Evolutionary conservation across 78 protist genomes (phyloP).

Genomic region (Speleostelium caveatum): DNA sequence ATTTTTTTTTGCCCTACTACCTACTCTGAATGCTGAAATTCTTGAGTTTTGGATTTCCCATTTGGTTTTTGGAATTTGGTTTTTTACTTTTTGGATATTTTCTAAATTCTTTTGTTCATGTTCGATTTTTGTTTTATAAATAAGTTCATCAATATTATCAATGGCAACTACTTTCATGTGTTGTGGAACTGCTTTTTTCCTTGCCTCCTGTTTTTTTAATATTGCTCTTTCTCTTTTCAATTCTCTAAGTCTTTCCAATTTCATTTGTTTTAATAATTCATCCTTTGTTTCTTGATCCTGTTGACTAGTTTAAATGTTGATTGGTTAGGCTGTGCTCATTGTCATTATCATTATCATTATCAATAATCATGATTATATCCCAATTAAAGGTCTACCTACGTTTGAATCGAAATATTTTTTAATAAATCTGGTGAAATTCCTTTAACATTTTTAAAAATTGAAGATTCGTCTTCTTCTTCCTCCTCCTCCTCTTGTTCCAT

Average conservation of each 20-base stretch:
- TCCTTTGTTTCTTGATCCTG: background rate
- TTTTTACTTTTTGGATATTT: background rate
- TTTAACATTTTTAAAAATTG: too few relatives aligned
- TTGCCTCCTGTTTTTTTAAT: conserved; percentile 14
- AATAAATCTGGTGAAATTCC: too few relatives aligned
- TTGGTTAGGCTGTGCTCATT: too few relatives aligned
- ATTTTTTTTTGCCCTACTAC: too few relatives aligned
- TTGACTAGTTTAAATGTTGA: too few relatives aligned
- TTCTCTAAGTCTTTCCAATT: conserved; percentile 9
- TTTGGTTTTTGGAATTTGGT: too few relatives aligned
- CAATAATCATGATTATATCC: too few relatives aligned
- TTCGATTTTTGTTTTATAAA: background rate
- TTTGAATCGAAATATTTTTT: too few relatives aligned
- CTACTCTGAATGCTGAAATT: too few relatives aligned
- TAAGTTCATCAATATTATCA: conserved; percentile 19
- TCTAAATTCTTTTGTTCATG: background rate
- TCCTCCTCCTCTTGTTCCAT: background rate
- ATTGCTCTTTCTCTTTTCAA: conserved; percentile 12
- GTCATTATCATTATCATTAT: too few relatives aligned
- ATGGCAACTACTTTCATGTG: conserved; percentile 5
- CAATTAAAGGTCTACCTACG: too few relatives aligned
- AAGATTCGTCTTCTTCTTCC: background rate
- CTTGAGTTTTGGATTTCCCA: too few relatives aligned
- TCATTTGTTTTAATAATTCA: background rate
- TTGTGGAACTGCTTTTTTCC: conserved; percentile 2